phyloP scores from a whole-genome alignment of 140 eudicot species.

The Anethum foeniculum region DNA sequence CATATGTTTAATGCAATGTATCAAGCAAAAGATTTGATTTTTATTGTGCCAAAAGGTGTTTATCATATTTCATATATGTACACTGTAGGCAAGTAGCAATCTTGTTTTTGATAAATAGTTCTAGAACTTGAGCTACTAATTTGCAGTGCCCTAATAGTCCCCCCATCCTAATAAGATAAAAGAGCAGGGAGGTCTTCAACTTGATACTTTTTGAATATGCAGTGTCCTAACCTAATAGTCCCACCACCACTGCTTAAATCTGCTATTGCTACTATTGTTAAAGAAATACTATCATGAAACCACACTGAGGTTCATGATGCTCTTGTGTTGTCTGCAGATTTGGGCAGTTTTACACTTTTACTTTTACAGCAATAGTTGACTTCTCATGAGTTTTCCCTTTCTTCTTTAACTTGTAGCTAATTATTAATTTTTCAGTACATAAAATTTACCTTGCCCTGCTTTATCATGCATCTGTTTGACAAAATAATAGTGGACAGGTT shows the following conservation, averaged over 20 bases:
- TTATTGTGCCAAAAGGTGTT: neutral
- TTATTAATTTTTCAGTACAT: neutral
- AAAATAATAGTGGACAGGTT: neutral
- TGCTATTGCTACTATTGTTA: neutral
- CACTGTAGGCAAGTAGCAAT: neutral
- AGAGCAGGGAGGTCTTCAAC: neutral
- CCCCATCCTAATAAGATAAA: constrained; percentile 2
- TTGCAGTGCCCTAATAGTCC: neutral
- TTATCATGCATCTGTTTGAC: neutral
- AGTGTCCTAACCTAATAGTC: neutral
- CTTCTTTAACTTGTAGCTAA: neutral
- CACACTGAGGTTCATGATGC: neutral
- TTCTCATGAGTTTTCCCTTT: neutral
- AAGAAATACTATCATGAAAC: neutral
- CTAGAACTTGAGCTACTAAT: neutral
- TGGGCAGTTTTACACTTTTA: neutral
- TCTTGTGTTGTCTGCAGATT: neutral
- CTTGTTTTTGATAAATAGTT: neutral
- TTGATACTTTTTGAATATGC: neutral
- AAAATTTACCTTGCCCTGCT: neutral
- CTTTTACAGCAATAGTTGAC: neutral
- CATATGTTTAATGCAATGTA: neutral
- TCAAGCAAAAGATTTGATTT: no score
- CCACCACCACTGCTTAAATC: neutral
- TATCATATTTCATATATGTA: no score